Base-by-base conservation (phyloP, 2,329 filamentous ascomycete genomes). In the Penicillium brevicompactum region DNA sequence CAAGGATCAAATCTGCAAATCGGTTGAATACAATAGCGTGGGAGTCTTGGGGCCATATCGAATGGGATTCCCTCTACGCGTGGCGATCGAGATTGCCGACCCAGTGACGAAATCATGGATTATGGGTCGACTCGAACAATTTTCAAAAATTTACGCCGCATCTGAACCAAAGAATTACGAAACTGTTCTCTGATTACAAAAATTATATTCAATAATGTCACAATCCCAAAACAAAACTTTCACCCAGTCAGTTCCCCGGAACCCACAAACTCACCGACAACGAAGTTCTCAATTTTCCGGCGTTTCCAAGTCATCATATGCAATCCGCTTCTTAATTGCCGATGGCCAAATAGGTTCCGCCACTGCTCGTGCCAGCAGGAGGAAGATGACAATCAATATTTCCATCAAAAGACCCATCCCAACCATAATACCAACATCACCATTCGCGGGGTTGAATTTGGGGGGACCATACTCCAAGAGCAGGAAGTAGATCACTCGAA, bases 1-100 rank as follows among this genome's bases (percentile, higher is more conserved):
- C 22, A 59, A 62, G 14, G 67, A 70, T 49, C 66, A 66, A 51
- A 69, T 70, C n/a, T 70, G 68, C 57, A 64, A 57, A 43, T 69
- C 67, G 0, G 60, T 70, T n/a, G 67, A 70, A 52, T 69, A 65
- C 37, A 62, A 57, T 38, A 48, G 61, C 6, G 56, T 55, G 7
- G 68, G 67, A 3, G 46, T 64, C 3, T 49, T 70, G 13, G 67
- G 68, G 0, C 67, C 66, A 5, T 69, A 62, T 46, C 58, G 66
- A 51, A 58, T 69, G 56, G 67, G 61, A 2, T 69, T 70, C 41
- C 50, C 67, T 8, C 46, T 70, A 21, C 61, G 58, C 9, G 66
- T 69, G 18, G 66, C 59, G 9, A 63, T 66, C 8, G 66, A 70
- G 52, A 57, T 64, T 21, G 63, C 62, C 14, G 65, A 68, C 42